Evolutionary conservation across 345 rosid genomes (phyloP).

Genomic region (Sisymbrium irio): DNA sequence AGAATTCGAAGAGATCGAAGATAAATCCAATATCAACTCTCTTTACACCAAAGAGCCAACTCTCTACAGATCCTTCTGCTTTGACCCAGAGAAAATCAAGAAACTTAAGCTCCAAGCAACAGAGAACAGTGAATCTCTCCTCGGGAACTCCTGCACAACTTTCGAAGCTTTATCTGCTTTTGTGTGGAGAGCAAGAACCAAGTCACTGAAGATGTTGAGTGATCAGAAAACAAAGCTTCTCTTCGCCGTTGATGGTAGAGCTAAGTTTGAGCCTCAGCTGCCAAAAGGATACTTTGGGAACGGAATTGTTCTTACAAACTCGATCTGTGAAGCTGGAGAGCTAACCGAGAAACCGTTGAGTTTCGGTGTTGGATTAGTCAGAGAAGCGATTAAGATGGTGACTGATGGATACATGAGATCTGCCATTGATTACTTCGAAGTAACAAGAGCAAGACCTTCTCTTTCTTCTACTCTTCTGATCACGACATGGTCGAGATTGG

Average conservation of each 20-base stretch:
- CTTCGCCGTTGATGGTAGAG: constrained; percentile 83
- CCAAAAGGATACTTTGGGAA: constrained; percentile 90
- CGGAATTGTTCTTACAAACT: constrained; percentile 77
- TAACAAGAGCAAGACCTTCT: constrained; percentile 78
- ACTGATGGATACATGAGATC: constrained; percentile 87
- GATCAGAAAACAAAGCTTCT: constrained; percentile 78
- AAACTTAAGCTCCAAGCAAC: constrained; percentile 53
- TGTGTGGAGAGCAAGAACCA: constrained; percentile 83
- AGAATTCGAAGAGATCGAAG: constrained; percentile 67
- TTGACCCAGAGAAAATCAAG: constrained; percentile 63
- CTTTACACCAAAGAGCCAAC: constrained; percentile 54
- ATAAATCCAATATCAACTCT: constrained; percentile 43
- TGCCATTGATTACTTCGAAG: constrained; percentile 90
- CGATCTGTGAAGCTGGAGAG: constrained; percentile 64
- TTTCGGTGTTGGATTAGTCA: constrained; percentile 57
- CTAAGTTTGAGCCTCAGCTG: constrained; percentile 70
- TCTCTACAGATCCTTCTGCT: constrained; percentile 67
- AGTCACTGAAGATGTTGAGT: constrained; percentile 57
- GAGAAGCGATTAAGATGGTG: constrained; percentile 71
- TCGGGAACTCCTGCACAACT: constrained; percentile 53
- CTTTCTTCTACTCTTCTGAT: constrained; percentile 77
- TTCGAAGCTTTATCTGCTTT: constrained; percentile 83
- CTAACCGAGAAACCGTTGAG: constrained; percentile 59
- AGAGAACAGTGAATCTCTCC: constrained; percentile 45
- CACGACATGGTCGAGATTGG: constrained; percentile 84